phyloP scores from a whole-genome alignment of 140 eudicot species.

The Anethum foeniculum region DNA sequence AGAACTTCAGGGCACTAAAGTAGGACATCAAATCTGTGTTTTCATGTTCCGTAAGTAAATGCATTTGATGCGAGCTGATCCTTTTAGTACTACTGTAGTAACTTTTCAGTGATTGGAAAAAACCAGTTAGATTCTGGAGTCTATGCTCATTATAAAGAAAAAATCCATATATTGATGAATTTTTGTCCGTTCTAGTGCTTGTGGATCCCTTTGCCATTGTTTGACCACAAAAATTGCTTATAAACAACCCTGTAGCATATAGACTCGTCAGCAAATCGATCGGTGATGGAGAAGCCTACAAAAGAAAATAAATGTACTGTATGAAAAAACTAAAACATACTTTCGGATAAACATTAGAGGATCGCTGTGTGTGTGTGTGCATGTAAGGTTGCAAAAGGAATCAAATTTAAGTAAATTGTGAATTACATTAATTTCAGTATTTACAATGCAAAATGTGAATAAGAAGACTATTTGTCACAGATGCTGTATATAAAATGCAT shows the following conservation, averaged over 20 bases:
- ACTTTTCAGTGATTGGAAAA: constrained; percentile 18
- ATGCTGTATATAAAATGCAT: constrained; percentile 7
- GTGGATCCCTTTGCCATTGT: constrained; percentile 19
- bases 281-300: constrained; percentile 39
- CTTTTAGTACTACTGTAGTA: constrained; percentile 11
- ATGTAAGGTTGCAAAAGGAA: neutral
- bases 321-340: neutral
- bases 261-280: constrained; percentile 42
- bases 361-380: neutral
- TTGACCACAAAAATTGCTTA: constrained; percentile 26
- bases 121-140: constrained; percentile 29
- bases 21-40: constrained; percentile 27
- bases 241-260: constrained; percentile 50
- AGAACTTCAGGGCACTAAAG: constrained; percentile 51
- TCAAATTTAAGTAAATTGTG: neutral
- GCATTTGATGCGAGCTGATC: constrained; percentile 10
- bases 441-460: neutral
- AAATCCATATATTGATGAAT: constrained; percentile 18
- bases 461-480: neutral
- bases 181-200: constrained; percentile 19
- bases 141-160: constrained; percentile 32
- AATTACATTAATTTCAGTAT: neutral
- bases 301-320: neutral
- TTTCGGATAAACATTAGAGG: neutral
- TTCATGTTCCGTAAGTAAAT: constrained; percentile 9